Evolutionary conservation across 805 yeast genomes (phyloP).

Genomic region (Blastobotrys chiropterorum): DNA sequence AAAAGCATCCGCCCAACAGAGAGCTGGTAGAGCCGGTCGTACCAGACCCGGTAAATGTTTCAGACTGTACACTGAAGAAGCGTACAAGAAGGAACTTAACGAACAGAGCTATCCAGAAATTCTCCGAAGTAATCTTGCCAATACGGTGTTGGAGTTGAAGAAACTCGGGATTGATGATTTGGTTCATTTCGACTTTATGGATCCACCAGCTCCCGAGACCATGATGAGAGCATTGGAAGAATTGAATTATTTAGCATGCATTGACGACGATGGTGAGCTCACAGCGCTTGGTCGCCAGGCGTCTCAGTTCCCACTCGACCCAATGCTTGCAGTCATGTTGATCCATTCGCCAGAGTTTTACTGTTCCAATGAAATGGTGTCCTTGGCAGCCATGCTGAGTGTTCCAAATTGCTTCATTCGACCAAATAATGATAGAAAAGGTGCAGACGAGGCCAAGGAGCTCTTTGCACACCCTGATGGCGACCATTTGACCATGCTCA

Average conservation of each 20-base stretch:
- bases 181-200: conserved; percentile 98
- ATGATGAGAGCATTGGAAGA: conserved; percentile 99
- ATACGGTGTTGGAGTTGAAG: conserved; percentile 87
- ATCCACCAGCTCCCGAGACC: conserved; percentile 99
- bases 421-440: conserved; percentile 79
- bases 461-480: conserved; percentile 90
- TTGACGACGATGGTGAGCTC: conserved; percentile 85
- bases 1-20: conserved; percentile 90
- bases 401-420: conserved; percentile 94
- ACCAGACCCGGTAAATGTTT: conserved; percentile 95
- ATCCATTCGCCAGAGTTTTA: conserved; percentile 79
- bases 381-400: conserved; percentile 83
- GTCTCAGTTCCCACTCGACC: conserved; percentile 91
- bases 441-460: conserved; percentile 87
- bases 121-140: conserved; percentile 80
- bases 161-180: conserved; percentile 92
- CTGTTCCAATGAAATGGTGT: conserved; percentile 83
- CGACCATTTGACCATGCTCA: conserved; percentile 85
- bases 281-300: conserved; percentile 87
- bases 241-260: conserved; percentile 80
- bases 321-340: conserved; percentile 88
- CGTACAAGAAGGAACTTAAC: conserved; percentile 85
- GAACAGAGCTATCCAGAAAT: conserved; percentile 97
- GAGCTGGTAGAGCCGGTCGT: conserved; percentile 97
- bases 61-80: conserved; percentile 93